Conservation (phyloP, 2,329 filamentous ascomycete genomes). For the Drechslera avenae region DNA sequence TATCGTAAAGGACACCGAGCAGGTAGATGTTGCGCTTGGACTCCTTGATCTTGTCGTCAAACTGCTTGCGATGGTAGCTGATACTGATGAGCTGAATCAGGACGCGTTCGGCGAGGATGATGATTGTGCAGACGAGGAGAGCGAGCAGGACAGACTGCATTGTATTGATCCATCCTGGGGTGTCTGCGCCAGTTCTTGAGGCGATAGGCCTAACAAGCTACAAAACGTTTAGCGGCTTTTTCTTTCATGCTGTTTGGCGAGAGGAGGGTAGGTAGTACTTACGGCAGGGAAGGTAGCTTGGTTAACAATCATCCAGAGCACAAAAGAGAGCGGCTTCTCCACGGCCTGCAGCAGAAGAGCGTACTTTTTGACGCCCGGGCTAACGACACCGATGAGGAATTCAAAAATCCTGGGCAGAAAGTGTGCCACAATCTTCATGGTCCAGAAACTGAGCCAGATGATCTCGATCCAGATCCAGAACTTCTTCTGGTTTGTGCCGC, state of each 20-base stretch:
- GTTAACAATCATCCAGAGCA: conserved; percentile 64
- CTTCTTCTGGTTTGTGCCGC: conserved; percentile 62
- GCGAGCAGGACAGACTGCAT: conserved; percentile 70
- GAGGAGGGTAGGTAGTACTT: conserved; percentile 1
- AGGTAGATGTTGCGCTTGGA: conserved; percentile 87
- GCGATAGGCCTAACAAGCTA: conserved; percentile 23
- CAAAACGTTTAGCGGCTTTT: background rate
- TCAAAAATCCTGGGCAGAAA: conserved; percentile 65
- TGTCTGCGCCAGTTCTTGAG: conserved; percentile 3
- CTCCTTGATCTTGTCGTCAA: conserved; percentile 80
- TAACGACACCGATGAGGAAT: conserved; percentile 66
- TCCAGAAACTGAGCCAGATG: conserved; percentile 68
- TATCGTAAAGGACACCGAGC: conserved; percentile 85
- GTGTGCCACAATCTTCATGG: conserved; percentile 64
- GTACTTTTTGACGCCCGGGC: conserved; percentile 68
- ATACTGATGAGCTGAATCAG: conserved; percentile 84
- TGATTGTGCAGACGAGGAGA: conserved; percentile 68
- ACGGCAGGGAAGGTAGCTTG: conserved; percentile 63
- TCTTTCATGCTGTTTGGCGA: background rate
- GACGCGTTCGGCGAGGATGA: conserved; percentile 77
- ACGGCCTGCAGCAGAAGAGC: conserved; percentile 62
- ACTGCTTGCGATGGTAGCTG: conserved; percentile 83
- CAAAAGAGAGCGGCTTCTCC: conserved; percentile 65
- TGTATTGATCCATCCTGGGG: conserved; percentile 56
- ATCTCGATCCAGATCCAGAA: conserved; percentile 71